These are phyloP conservation scores for Coemansia sp. DNA, from an alignment of 192 early-diverging fungal genomes.

Conservation along the genomic window DNA sequence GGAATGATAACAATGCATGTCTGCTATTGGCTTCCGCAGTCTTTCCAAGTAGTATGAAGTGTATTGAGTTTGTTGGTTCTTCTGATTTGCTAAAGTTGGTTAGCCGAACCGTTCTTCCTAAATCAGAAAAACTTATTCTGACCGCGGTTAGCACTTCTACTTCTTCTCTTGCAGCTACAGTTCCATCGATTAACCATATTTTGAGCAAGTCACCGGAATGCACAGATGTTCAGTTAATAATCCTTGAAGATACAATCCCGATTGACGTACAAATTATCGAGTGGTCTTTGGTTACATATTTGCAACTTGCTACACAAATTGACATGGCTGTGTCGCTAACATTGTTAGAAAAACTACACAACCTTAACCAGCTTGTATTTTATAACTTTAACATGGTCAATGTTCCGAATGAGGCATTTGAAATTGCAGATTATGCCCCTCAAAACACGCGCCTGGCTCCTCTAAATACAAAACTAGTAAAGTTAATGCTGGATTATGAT, in stretches of 20 bases:
- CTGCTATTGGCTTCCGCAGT: neutral
- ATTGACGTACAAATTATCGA: constrained; percentile 1
- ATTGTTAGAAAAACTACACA: constrained; percentile 5
- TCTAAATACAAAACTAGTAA: neutral
- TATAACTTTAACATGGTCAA: constrained; percentile 7
- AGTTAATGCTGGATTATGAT: constrained; percentile 15
- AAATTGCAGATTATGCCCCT: neutral
- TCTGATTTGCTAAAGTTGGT: neutral
- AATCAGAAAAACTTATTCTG: neutral
- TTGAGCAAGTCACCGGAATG: neutral
- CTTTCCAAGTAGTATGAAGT: constrained; percentile 8
- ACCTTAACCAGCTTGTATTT: neutral
- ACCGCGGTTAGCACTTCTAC: neutral
- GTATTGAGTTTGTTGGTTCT: constrained; percentile 6
- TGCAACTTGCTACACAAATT: constrained; percentile 6
- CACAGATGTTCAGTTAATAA: neutral
- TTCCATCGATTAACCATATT: constrained; percentile 9
- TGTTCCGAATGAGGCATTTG: constrained; percentile 7
- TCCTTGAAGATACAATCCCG: constrained; percentile 7
- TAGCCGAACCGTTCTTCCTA: constrained; percentile 2
- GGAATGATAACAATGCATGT: neutral
- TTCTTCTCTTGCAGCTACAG: neutral
- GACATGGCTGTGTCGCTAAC: neutral
- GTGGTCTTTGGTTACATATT: constrained; percentile 3
- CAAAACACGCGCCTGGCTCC: neutral